Conservation (phyloP, 371 early-diverging fungal species). For the Dichotomocladium elegans region DNA sequence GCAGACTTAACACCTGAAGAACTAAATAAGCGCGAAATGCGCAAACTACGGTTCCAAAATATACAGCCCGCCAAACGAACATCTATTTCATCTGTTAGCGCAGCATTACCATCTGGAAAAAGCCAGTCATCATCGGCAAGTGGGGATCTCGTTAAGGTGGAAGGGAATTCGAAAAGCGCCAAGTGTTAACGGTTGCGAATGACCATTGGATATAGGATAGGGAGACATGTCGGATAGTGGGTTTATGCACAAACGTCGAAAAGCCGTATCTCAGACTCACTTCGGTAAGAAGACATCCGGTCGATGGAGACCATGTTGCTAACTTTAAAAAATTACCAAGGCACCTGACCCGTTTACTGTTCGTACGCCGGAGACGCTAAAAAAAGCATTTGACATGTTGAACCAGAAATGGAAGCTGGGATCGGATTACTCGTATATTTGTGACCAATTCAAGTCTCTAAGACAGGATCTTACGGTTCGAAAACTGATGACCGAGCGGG, state of each 20-base stretch:
- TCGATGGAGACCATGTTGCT: not conserved
- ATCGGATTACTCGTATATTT: constrained; percentile 78
- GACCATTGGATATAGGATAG: not conserved
- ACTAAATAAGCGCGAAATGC: constrained; percentile 6
- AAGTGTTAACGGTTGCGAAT: not conserved
- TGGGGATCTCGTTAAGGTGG: not conserved
- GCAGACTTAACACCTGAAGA: constrained; percentile 6
- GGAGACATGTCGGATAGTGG: constrained; percentile 56
- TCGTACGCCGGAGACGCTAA: constrained; percentile 69
- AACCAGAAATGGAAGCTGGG: constrained; percentile 70
- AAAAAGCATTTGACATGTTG: constrained; percentile 65
- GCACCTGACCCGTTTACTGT: constrained; percentile 87
- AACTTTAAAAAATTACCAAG: constrained; percentile 18
- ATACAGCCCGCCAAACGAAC: constrained; percentile 7
- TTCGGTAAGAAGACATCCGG: constrained; percentile 37
- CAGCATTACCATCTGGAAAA: constrained; percentile 31
- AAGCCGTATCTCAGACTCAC: constrained; percentile 86
- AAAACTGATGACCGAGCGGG: not conserved
- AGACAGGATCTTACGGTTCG: constrained; percentile 84
- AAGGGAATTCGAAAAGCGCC: not conserved
- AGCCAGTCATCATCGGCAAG: too few relatives aligned
- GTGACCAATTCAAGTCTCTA: constrained; percentile 88
- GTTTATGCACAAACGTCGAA: constrained; percentile 73
- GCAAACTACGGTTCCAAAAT: constrained; percentile 27
- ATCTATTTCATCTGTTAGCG: not conserved